Conservation (phyloP, 2,329 filamentous ascomycete species). For the Exophiala mesophila region DNA sequence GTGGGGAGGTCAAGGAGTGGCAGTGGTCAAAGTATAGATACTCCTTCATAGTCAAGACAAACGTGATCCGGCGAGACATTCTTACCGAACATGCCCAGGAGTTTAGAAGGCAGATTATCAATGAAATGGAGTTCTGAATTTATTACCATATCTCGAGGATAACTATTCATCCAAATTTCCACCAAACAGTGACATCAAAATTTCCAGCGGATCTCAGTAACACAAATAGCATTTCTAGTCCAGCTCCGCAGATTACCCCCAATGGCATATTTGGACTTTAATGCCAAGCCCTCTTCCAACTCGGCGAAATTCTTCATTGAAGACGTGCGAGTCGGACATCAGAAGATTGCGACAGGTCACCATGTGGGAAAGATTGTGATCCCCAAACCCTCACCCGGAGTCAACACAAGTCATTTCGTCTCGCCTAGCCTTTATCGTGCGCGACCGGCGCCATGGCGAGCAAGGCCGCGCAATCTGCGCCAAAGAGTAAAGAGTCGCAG, state of each 20-base stretch:
- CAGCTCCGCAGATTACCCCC: no score
- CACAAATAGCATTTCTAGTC: no score
- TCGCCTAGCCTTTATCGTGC: neutral
- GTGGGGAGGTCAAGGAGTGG: slow-evolving; percentile 19
- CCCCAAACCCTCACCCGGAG: neutral
- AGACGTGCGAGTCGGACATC: no score
- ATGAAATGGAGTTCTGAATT: slow-evolving; percentile 10
- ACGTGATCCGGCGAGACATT: slow-evolving; percentile 12
- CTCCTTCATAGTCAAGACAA: slow-evolving; percentile 22
- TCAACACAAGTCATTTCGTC: neutral
- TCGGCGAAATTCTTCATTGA: no score
- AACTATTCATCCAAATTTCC: no score
- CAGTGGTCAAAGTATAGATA: slow-evolving; percentile 22
- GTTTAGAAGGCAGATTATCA: slow-evolving; percentile 15
- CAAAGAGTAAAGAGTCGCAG: slow-evolving; percentile 14
- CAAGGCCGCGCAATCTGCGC: slow-evolving; percentile 9
- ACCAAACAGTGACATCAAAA: no score
- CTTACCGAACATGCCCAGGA: slow-evolving; percentile 15
- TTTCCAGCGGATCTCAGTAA: no score
- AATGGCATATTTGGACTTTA: no score
- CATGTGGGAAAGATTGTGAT: neutral
- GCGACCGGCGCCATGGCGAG: slow-evolving; percentile 6
- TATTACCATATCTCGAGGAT: no score
- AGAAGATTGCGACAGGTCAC: no score
- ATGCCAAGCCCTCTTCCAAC: no score